Percentiles rank a stretch among this genome's conserved stretches.
These are phyloP conservation scores for Acanthamoeba lenticulata DNA, from an alignment of 208 protist species.

Conservation along the genomic window DNA sequence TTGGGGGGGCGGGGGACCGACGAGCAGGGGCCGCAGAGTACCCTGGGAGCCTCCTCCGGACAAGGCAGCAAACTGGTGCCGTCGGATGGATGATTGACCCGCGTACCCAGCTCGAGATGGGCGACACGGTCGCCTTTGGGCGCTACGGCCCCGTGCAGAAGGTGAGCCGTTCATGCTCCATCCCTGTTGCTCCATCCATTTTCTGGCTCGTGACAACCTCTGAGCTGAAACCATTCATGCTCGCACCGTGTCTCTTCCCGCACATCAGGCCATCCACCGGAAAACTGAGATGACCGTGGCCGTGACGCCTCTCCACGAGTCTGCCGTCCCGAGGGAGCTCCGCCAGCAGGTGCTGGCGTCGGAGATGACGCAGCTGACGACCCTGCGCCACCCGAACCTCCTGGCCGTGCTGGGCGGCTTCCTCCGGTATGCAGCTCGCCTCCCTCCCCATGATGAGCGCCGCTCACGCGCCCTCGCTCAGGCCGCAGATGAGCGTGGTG, in stretches of 20 bases:
- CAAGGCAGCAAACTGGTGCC: background rate
- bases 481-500: background rate
- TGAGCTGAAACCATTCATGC: too few relatives aligned
- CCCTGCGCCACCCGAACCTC: background rate
- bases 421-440: background rate
- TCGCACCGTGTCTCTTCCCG: too few relatives aligned
- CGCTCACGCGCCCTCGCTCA: background rate
- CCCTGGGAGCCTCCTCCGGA: background rate
- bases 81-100: background rate
- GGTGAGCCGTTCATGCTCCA: background rate
- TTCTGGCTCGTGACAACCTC: too few relatives aligned
- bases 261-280: background rate
- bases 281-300: background rate
- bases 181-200: too few relatives aligned
- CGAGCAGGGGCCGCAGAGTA: too few relatives aligned
- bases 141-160: background rate
- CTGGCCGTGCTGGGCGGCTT: background rate
- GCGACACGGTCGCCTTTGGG: background rate
- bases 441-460: too few relatives aligned
- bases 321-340: too few relatives aligned
- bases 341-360: background rate
- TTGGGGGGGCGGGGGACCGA: too few relatives aligned
- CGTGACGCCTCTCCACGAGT: background rate
- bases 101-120: background rate
- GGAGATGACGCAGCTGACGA: background rate